Evolutionary conservation across 148 eudicot genomes (phyloP).

Genomic region (Suaeda aralocaspica): DNA sequence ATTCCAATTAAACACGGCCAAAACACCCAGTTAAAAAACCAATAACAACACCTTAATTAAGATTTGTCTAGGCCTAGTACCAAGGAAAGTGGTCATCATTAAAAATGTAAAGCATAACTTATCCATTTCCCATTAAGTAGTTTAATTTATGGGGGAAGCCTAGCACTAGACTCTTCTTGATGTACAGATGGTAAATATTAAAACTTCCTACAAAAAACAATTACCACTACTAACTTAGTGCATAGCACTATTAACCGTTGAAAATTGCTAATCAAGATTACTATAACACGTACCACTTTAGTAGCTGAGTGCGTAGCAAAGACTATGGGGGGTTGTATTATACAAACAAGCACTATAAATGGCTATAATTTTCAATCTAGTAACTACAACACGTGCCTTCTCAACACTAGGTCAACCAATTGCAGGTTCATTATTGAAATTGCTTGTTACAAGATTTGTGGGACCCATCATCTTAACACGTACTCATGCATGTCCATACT

Average conservation of each 20-base stretch:
- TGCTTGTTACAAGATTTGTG: neutral
- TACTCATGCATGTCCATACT: conserved; percentile 1
- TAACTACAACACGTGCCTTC: neutral
- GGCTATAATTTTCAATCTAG: neutral
- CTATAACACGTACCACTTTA: neutral
- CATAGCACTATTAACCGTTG: neutral
- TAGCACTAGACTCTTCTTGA: neutral
- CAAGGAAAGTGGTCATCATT: neutral
- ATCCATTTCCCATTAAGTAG: neutral
- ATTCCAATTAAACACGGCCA: too few relatives aligned
- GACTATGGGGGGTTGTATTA: neutral
- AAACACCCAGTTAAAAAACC: too few relatives aligned
- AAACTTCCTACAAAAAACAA: neutral
- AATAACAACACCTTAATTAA: neutral
- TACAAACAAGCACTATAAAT: neutral
- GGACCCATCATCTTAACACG: neutral
- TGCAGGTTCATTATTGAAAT: neutral
- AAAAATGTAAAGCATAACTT: neutral
- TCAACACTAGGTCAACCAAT: neutral
- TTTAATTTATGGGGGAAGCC: neutral
- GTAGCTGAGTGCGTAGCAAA: neutral
- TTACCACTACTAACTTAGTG: conserved; percentile 1
- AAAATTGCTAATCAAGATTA: neutral
- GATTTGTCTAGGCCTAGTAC: neutral
- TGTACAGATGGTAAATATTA: neutral